Conservation (phyloP, 768 basidiomycete species). For the Arthromyces matolae region DNA sequence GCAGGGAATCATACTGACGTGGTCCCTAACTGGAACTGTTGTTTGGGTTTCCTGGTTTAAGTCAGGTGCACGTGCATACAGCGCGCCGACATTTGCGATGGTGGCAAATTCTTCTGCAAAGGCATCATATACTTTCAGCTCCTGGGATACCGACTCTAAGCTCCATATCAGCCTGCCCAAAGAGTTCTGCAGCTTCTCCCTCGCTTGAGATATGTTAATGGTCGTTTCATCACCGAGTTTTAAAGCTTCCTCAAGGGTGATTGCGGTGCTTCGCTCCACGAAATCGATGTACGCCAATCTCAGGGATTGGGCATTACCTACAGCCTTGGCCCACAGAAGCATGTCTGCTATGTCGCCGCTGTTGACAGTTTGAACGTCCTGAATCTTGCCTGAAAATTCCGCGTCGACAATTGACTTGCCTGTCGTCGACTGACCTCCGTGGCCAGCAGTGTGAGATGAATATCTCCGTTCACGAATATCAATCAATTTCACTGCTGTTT, state of each 20-base stretch:
- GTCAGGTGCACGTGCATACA: too few species aligned
- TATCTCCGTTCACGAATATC: not conserved
- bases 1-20: too few species aligned
- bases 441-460: not conserved
- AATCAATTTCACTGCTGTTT: not conserved
- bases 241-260: constrained; percentile 2
- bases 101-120: too few species aligned
- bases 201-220: not conserved
- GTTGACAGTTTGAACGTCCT: not conserved
- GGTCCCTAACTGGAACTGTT: too few species aligned
- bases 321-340: constrained; percentile 1
- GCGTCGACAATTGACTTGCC: not conserved
- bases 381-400: not conserved
- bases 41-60: too few species aligned
- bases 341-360: not conserved
- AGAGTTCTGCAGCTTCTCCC: too few species aligned
- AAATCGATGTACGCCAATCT: constrained; percentile 6
- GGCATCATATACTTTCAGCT: too few species aligned
- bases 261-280: not conserved
- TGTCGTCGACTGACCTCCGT: not conserved
- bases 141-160: too few species aligned
- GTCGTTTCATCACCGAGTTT: constrained; percentile 4
- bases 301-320: constrained; percentile 1
- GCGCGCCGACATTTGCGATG: too few species aligned
- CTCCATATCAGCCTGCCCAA: too few species aligned